Conservation (phyloP, 495 filamentous ascomycete genomes). For the Pyrenopolyporus hunteri region DNA sequence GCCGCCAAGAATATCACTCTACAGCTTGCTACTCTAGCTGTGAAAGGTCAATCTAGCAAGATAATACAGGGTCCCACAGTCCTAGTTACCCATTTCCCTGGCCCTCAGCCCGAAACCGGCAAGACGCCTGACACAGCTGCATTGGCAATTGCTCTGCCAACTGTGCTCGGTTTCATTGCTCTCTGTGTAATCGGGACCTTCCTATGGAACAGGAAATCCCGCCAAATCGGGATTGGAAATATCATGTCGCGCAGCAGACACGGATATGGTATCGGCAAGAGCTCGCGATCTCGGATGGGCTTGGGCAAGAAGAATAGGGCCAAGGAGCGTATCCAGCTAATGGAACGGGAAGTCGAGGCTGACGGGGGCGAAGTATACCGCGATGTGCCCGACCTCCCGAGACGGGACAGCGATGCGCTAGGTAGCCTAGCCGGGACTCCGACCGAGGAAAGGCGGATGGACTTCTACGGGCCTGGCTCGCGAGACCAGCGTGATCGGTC, state of each 20-base stretch:
- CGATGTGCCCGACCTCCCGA: slow-evolving; percentile 36
- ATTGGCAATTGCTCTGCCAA: slow-evolving; percentile 50
- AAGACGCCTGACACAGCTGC: slow-evolving; percentile 33
- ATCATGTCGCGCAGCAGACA: slow-evolving; percentile 48
- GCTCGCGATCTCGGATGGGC: slow-evolving; percentile 39
- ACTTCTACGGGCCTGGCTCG: slow-evolving; percentile 30
- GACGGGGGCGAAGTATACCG: slow-evolving; percentile 38
- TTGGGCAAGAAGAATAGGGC: slow-evolving; percentile 33
- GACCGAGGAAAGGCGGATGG: slow-evolving; percentile 42
- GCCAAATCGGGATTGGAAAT: slow-evolving; percentile 47
- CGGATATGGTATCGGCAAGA: slow-evolving; percentile 46
- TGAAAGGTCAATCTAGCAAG: slow-evolving; percentile 12
- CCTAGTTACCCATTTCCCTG: slow-evolving; percentile 34
- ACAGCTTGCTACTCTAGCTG: slow-evolving; percentile 41
- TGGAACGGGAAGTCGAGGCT: slow-evolving; percentile 43
- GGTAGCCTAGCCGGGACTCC: slow-evolving; percentile 49
- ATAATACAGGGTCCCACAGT: slow-evolving; percentile 45
- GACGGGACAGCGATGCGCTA: slow-evolving; percentile 49
- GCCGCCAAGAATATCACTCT: slow-evolving; percentile 50
- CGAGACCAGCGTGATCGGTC: slow-evolving; percentile 18
- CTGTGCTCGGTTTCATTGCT: slow-evolving; percentile 45
- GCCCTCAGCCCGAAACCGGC: slow-evolving; percentile 22
- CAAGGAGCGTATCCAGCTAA: slow-evolving; percentile 47
- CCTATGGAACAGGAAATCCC: slow-evolving; percentile 46
- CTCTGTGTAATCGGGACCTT: slow-evolving; percentile 44